phyloP scores from a whole-genome alignment of 2,329 filamentous ascomycete genomes.

The Cladophialophora yegresii region DNA sequence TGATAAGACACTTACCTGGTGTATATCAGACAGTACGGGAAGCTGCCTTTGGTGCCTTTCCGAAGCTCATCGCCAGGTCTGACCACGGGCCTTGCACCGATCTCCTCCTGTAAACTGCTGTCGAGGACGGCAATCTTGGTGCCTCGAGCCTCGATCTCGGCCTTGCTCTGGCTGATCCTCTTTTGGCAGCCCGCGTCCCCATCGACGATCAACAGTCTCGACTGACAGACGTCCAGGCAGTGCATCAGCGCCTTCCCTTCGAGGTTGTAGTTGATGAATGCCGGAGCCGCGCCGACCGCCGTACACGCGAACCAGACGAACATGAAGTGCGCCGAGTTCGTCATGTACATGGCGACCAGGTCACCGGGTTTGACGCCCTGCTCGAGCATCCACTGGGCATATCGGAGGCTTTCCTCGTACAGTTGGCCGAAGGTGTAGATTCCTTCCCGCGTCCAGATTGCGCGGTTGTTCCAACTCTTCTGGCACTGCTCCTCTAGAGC shows the following conservation, averaged over 20 bases:
- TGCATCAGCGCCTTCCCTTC: conserved; percentile 65
- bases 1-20: conserved; percentile 54
- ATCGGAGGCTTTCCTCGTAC: conserved; percentile 60
- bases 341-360: conserved; percentile 66
- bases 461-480: conserved; percentile 56
- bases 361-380: conserved; percentile 62
- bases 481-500: conserved; percentile 61
- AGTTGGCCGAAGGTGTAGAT: conserved; percentile 62
- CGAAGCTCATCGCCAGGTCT: conserved; percentile 60
- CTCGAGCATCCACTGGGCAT: conserved; percentile 62
- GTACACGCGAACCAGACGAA: conserved; percentile 66
- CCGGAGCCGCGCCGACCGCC: conserved; percentile 68
- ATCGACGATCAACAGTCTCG: conserved; percentile 62
- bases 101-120: conserved; percentile 50
- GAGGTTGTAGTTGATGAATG: conserved; percentile 68
- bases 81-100: conserved; percentile 52
- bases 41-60: conserved; percentile 53
- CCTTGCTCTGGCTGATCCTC: conserved; percentile 57
- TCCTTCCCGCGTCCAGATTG: conserved; percentile 67
- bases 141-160: conserved; percentile 52
- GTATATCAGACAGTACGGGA: conserved; percentile 68
- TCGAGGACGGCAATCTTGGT: conserved; percentile 63
- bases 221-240: conserved; percentile 61
- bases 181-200: conserved; percentile 56
- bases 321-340: conserved; percentile 68